Evolutionary conservation across 2,329 filamentous ascomycete species (phyloP).

Genomic region (Botrytis squamosa): DNA sequence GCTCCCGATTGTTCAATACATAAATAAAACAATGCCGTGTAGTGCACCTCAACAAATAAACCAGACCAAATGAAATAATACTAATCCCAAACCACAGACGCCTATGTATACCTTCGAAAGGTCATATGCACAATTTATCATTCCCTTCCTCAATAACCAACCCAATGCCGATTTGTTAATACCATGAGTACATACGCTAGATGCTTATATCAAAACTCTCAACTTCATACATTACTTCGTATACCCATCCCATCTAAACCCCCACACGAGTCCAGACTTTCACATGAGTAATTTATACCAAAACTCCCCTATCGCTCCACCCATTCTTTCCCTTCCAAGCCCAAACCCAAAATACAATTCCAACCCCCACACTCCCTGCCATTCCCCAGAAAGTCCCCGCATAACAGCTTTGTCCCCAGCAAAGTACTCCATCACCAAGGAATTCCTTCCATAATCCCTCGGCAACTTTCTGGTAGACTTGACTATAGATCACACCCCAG

Average conservation of each 20-base stretch:
- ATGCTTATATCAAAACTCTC: background rate
- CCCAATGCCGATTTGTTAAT: background rate
- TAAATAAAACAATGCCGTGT: background rate
- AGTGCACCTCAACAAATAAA: background rate
- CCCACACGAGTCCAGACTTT: background rate
- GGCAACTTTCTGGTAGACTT: constrained; percentile 70
- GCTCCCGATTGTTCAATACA: background rate
- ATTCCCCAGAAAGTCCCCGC: constrained; percentile 82
- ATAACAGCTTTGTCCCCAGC: constrained; percentile 82
- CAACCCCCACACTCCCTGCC: constrained; percentile 74
- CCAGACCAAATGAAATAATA: background rate
- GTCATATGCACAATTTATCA: constrained; percentile 1
- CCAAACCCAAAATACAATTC: constrained; percentile 68
- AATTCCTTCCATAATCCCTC: constrained; percentile 42
- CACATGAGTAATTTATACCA: constrained; percentile 47
- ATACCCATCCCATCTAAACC: background rate
- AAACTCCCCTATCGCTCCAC: constrained; percentile 75
- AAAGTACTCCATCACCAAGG: constrained; percentile 57
- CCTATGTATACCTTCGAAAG: background rate
- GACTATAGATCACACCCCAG: constrained; percentile 88
- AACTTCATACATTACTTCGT: background rate
- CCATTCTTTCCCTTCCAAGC: constrained; percentile 75
- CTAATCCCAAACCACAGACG: background rate
- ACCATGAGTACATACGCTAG: background rate
- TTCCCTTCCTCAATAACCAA: background rate